Evolutionary conservation across 2,329 filamentous ascomycete genomes (phyloP).

Genomic region (Cladobotryum protrusum): DNA sequence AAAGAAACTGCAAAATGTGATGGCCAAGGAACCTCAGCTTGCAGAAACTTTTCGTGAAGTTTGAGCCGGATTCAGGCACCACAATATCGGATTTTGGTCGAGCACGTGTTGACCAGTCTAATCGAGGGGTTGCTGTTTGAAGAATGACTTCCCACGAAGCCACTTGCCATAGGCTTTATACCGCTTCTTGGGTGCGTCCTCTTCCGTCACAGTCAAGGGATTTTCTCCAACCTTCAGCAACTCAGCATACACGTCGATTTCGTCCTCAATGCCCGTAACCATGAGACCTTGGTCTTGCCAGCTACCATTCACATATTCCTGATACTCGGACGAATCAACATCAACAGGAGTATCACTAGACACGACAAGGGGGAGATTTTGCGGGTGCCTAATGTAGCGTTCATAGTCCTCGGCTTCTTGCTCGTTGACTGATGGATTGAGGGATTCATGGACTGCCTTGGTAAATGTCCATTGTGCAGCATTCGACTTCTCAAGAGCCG

Average conservation of each 20-base stretch:
- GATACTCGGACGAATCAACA: conserved; percentile 59
- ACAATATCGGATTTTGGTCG: background rate
- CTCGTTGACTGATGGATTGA: conserved; percentile 74
- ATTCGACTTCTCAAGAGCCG: conserved; percentile 66
- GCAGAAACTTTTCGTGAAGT: conserved; percentile 18
- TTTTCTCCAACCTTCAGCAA: conserved; percentile 73
- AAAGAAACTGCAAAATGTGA: conserved; percentile 14
- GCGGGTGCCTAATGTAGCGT: conserved; percentile 81
- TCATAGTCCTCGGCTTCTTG: conserved; percentile 81
- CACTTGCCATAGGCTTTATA: conserved; percentile 97
- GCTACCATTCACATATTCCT: conserved; percentile 70
- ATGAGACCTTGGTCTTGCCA: conserved; percentile 55
- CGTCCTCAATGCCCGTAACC: conserved; percentile 43
- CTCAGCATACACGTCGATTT: conserved; percentile 59
- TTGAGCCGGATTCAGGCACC: background rate
- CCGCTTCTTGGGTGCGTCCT: conserved; percentile 83
- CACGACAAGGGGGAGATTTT: conserved; percentile 78
- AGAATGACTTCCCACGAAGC: conserved; percentile 89
- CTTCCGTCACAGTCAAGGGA: conserved; percentile 78
- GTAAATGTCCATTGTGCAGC: conserved; percentile 84
- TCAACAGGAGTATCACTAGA: conserved; percentile 59
- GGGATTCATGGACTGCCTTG: conserved; percentile 75
- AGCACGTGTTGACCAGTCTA: conserved; percentile 24
- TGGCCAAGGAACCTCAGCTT: conserved; percentile 25
- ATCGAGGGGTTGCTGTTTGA: conserved; percentile 75